Conservation (phyloP, 73 alveolate species). For the Blepharisma stoltei region DNA sequence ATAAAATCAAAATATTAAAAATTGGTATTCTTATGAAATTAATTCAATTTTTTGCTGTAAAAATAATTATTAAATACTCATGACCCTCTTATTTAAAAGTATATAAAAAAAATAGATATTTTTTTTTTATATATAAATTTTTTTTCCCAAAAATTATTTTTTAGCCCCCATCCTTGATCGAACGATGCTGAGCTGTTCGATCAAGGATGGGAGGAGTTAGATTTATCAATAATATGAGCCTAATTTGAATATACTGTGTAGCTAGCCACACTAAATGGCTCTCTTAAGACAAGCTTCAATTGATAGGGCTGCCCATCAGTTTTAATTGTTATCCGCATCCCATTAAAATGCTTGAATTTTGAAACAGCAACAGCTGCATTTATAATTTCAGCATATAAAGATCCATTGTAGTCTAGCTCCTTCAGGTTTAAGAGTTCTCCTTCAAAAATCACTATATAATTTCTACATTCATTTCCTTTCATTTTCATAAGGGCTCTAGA, state of each 20-base stretch:
- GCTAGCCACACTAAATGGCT: neutral
- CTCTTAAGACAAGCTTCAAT: neutral
- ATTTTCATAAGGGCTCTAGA: neutral
- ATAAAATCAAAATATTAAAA: too few relatives aligned
- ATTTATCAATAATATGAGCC: neutral
- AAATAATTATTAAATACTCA: too few relatives aligned
- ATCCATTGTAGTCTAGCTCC: neutral
- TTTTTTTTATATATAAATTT: too few relatives aligned
- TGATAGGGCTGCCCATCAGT: constrained; percentile 20
- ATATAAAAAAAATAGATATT: too few relatives aligned
- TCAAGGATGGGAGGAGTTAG: too few relatives aligned
- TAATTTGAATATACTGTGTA: neutral
- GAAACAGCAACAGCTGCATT: neutral
- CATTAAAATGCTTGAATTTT: neutral
- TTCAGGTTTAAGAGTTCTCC: neutral
- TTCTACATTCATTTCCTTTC: neutral
- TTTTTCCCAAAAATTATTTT: too few relatives aligned
- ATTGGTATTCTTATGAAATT: too few relatives aligned
- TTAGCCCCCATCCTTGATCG: too few relatives aligned
- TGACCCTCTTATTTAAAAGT: too few relatives aligned
- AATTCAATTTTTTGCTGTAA: too few relatives aligned
- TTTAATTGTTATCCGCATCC: neutral
- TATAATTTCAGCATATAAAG: neutral
- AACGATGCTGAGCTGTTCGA: too few relatives aligned
- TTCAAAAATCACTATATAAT: neutral